A percentile compares a stretch with the other conserved stretches of the same genome.
These are phyloP conservation scores for Vaccinium vitisidaea DNA, from an alignment of 148 eudicot species.

Conservation along the genomic window DNA sequence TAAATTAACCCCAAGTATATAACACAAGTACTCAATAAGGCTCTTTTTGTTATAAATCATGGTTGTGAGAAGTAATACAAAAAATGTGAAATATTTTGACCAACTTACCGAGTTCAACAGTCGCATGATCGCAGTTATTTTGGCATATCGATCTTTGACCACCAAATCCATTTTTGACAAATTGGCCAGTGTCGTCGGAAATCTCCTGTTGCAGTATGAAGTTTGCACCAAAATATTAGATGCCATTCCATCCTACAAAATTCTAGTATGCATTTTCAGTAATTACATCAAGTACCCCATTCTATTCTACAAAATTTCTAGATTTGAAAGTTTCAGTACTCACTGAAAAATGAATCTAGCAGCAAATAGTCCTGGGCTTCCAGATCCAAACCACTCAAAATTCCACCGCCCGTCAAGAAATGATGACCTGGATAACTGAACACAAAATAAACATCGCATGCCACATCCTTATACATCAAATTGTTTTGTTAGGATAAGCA, in stretches of 20 bases:
- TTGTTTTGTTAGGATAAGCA: conserved; percentile 31
- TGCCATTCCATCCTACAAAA: conserved; percentile 13
- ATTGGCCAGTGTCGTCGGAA: conserved; percentile 62
- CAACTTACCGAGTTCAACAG: conserved; percentile 66
- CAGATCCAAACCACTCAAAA: conserved; percentile 85
- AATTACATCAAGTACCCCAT: neutral
- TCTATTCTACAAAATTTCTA: too few species aligned
- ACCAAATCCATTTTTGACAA: conserved; percentile 64
- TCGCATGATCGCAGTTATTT: conserved; percentile 55
- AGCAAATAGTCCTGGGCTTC: conserved; percentile 62
- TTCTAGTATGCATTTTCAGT: neutral
- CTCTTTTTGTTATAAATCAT: neutral
- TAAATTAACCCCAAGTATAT: neutral
- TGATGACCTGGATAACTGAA: conserved; percentile 88
- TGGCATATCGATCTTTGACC: conserved; percentile 73
- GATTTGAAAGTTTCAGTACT: conserved; percentile 27
- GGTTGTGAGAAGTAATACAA: neutral
- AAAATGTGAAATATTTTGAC: neutral
- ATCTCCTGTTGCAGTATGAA: conserved; percentile 54
- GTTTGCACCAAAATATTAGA: conserved; percentile 22
- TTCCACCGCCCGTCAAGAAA: conserved; percentile 86
- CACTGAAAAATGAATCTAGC: conserved; percentile 61
- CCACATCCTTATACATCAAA: conserved; percentile 16
- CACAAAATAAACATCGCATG: conserved; percentile 31
- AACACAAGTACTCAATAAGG: neutral